Evolutionary conservation across 371 early-diverging fungal genomes (phyloP), one percentile per base, ranked within the genome.

Genomic region (Entomophthora muscae): DNA sequence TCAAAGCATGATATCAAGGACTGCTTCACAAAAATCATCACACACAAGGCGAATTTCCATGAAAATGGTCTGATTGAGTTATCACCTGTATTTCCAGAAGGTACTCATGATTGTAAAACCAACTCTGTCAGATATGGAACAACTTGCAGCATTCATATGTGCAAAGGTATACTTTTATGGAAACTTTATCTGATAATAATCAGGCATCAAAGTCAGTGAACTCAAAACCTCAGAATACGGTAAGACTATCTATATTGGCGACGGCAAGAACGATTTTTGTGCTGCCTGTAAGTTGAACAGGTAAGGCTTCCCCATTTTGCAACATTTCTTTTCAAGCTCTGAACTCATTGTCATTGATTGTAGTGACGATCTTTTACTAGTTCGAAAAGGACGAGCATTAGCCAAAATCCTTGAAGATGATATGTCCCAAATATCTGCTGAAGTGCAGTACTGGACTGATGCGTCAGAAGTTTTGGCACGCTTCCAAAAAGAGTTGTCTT

Each of bases 241-340:
- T 21, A 55, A 55, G 21, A 55, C 55, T 21, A 55, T 55, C 10
- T 55, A 55, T 55, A 55, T 55, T 55, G 55, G 55, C 24, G 55
- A 55, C 26, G 55, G 55, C 10, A 10, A 26, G 21, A 55, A 55
- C 21, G 55, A 55, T 26, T 55, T 55, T 27, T 55, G 55, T 26
- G 55, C 55, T 10, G 55, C 24, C 12, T 55, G 55, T 27, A 3
- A 55, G 7, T 27, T 55, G 10, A 5, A 3, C 55, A 55, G 28
- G 55, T 55, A 55, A 55, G 10, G 3, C 22, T 55, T 55, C 12
- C 26, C 12, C 3, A 10, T 27, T 24, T 55, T 26, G 10, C 5
- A 55, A 26, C 28, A 55, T 21, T 55, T 27, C 10, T 5, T 26
- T 55, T 55, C 21, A n/a, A 21, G 10, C 10, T 26, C 5, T 55